Evolutionary conservation across 371 early-diverging fungal genomes (phyloP), one percentile per base, ranked within the genome.

Genomic region (Apophysomyces trapeziformis): DNA sequence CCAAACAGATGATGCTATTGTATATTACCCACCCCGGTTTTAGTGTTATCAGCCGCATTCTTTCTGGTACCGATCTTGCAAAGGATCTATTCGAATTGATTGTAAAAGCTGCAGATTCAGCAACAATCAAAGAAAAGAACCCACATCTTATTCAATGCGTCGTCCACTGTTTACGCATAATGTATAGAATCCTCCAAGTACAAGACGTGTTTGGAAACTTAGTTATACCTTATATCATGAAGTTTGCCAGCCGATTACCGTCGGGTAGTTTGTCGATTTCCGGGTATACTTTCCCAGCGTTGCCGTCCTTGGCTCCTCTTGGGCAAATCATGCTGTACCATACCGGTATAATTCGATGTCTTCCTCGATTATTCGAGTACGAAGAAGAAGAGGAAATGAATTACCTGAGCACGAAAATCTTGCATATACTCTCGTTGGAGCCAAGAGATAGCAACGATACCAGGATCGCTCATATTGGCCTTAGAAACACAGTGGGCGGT

Each of bases 11-110:
- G 7, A 57, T 66, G 41, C 26, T 78, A 4, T 36, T 61, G 0
- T 73, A 67, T 57, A 50, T 84, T 13, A 74, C 79, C 4, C 95
- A 95, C 43, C 95, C 96, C 0, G 97, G 94, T 1, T 96, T 91
- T 67, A 90, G 93, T 65, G 75, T 96, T n/a, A 64, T 90, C 39
- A 77, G 84, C 41, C 84, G 92, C 14, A 69, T 95, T 12, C 74
- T 96, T 26, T 87, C 89, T 1, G 93, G 93, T 9, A 85, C 92
- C 11, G 78, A 85, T 38, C 80, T 94, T 12, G 71, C 89, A 13
- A 79, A 81, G 11, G 80, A 83, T 47, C 63, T 95, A 6, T 87
- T 93, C 68, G 70, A 85, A 18, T 75, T 93, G 36, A 66, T 92
- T 32, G 68, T 70, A n/a, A 79, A 78, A 21, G 89, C 85, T n/a